phyloP scores from a whole-genome alignment of 345 rosid genomes.

The Pistacia atlantica region DNA sequence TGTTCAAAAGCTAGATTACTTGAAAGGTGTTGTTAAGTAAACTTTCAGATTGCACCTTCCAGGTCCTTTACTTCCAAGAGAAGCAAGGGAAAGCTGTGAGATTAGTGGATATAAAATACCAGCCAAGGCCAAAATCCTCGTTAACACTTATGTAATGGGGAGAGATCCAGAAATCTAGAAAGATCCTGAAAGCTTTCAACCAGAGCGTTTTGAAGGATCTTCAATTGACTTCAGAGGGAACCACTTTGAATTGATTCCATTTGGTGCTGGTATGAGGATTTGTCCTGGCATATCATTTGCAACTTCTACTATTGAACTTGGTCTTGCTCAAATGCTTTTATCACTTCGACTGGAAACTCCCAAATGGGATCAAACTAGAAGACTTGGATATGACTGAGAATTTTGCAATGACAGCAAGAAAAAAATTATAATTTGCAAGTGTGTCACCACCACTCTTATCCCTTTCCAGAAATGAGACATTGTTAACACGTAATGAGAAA shows the following conservation, averaged over 20 bases:
- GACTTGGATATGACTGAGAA: slow-evolving; percentile 18
- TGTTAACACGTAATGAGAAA: background rate
- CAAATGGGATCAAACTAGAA: slow-evolving; percentile 15
- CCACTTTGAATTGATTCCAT: slow-evolving; percentile 22
- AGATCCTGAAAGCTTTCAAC: slow-evolving; percentile 12
- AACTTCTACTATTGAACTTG: slow-evolving; percentile 14
- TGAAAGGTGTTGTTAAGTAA: slow-evolving; percentile 25
- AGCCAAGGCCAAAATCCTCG: slow-evolving; percentile 20
- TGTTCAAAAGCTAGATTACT: slow-evolving; percentile 13
- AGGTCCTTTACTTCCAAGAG: slow-evolving; percentile 26
- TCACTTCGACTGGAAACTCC: slow-evolving; percentile 22
- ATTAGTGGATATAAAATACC: slow-evolving; percentile 28
- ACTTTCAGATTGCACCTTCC: slow-evolving; percentile 26
- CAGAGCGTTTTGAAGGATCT: slow-evolving; percentile 16
- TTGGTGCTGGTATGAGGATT: slow-evolving; percentile 24
- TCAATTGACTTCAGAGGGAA: slow-evolving; percentile 21
- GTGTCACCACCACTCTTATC: background rate
- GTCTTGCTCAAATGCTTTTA: slow-evolving; percentile 18
- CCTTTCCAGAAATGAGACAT: slow-evolving; percentile 9
- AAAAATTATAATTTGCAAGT: slow-evolving; percentile 3
- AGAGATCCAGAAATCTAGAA: slow-evolving; percentile 33
- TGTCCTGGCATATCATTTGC: slow-evolving; percentile 23
- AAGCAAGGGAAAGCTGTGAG: slow-evolving; percentile 25
- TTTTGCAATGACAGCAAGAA: slow-evolving; percentile 4
- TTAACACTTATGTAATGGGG: slow-evolving; percentile 30